Base-by-base conservation (phyloP, 1,284 basidiomycete genomes). In the Prillingera fragicola region DNA sequence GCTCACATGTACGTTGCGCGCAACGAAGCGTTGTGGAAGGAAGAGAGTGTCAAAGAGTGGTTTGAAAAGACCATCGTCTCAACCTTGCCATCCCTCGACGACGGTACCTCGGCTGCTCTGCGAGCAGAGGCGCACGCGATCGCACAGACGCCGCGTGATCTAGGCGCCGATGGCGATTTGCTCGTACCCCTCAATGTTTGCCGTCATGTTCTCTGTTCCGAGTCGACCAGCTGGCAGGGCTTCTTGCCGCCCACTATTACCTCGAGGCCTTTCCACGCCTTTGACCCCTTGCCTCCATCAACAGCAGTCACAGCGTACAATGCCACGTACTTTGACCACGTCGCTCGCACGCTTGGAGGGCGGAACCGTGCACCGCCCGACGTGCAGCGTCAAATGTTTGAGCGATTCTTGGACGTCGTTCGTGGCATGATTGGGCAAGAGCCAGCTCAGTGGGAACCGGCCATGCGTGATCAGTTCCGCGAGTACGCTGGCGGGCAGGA, bases 1-100 rank as follows among this genome's bases (percentile, higher is more conserved):
- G 84, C 86, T 0, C 85, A 89, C 61, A 78, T 94, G 25, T 95
- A 95, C 65, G 85, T 78, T 1, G 79, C 83, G 35, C 83, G 87
- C 7, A 84, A 85, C 0, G 75, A 73, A 13, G 69, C 81, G 0
- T 66, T 92, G 7, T 95, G 89, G 89, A 94, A 91, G 72, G 79
- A 83, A 9, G 71, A 82, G 0, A 60, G 68, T 1, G 72, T 79
- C n/a, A 65, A 78, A 0, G 59, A 75, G 0, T 95, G 90, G 88
- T 81, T 95, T 56, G 62, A 77, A 3, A 64, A 69, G 10, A 82
- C 80, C 2, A 39, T 66, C 7, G 34, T 54, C 3, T 2, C 32
- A 0, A 58, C 59, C 0, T 28, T 69, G 6, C 38, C 55, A 1
- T 28, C 52, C 8, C 34, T 69, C 18, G 56, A 63, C 36, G 52